A percentile compares a stretch with the other conserved stretches of the same genome.
These are phyloP conservation scores for Datisca glomerata DNA, from an alignment of 306 rosid genomes.

Conservation along the genomic window DNA sequence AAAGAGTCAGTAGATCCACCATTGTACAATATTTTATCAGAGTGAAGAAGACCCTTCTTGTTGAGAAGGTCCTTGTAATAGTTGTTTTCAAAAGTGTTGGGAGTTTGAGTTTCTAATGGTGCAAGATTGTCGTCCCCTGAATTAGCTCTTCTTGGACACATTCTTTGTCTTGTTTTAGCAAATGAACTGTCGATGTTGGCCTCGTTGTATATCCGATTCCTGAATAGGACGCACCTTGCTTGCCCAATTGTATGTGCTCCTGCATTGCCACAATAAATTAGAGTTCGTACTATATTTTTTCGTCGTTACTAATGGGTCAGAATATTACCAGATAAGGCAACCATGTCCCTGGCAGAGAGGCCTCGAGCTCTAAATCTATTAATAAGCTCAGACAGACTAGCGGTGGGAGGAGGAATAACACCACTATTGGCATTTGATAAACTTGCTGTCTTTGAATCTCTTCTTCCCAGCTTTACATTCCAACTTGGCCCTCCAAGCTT, in stretches of 20 bases:
- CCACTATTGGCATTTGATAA: slow-evolving; percentile 11
- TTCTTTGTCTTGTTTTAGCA: background rate
- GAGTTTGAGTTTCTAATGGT: slow-evolving; percentile 6
- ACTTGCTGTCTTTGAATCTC: slow-evolving; percentile 23
- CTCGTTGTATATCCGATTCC: slow-evolving; percentile 17
- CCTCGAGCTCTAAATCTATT: slow-evolving; percentile 6
- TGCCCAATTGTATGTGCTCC: slow-evolving; percentile 29
- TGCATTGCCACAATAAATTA: background rate
- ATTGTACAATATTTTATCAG: slow-evolving; percentile 20
- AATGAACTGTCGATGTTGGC: slow-evolving; percentile 10
- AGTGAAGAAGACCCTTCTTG: slow-evolving; percentile 19
- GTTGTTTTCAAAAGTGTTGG: slow-evolving; percentile 13
- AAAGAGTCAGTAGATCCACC: slow-evolving; percentile 14
- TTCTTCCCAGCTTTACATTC: slow-evolving; percentile 22
- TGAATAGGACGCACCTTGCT: slow-evolving; percentile 13
- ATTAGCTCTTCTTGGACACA: slow-evolving; percentile 11
- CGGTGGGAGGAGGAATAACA: slow-evolving; percentile 17
- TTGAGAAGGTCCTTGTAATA: slow-evolving; percentile 14
- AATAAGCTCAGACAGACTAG: slow-evolving; percentile 11
- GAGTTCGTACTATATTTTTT: background rate
- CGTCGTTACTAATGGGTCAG: background rate
- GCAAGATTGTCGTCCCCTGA: slow-evolving; percentile 8
- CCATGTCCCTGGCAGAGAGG: slow-evolving; percentile 16
- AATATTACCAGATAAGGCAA: slow-evolving; percentile 22
- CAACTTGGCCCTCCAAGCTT: slow-evolving; percentile 16